A percentile compares a stretch with the other conserved stretches of the same genome.
Conservation (phyloP, 805 yeast genomes). For the Hanseniaspora occidentalis region DNA sequence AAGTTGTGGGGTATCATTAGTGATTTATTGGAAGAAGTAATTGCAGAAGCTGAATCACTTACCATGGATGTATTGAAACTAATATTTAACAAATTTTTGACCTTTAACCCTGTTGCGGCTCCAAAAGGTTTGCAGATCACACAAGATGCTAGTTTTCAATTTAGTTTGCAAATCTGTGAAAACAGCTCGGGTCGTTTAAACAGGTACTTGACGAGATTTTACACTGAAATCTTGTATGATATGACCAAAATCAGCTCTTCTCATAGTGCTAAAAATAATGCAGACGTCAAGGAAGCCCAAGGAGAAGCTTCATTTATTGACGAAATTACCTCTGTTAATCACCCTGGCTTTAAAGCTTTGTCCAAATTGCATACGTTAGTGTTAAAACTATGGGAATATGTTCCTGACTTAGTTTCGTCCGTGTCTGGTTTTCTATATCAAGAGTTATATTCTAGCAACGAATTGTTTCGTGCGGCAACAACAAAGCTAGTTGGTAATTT, state of each 20-base stretch:
- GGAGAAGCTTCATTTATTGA: constrained; percentile 9
- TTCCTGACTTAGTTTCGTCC: constrained; percentile 62
- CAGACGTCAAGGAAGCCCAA: constrained; percentile 15
- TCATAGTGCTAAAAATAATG: too few species aligned
- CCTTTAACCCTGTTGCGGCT: constrained; percentile 18
- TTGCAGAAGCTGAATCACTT: constrained; percentile 56
- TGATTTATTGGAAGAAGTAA: constrained; percentile 62
- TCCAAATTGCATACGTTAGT: constrained; percentile 51
- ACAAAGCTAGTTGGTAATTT: constrained; percentile 64
- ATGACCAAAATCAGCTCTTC: constrained; percentile 20
- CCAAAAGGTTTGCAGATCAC: constrained; percentile 20
- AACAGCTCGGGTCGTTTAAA: constrained; percentile 62
- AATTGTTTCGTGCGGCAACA: constrained; percentile 49
- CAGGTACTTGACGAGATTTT: constrained; percentile 63
- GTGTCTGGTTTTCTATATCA: constrained; percentile 72
- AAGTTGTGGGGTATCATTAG: constrained; percentile 49
- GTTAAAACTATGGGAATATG: constrained; percentile 60
- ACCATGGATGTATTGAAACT: constrained; percentile 49
- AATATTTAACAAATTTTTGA: constrained; percentile 51
- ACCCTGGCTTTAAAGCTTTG: constrained; percentile 28
- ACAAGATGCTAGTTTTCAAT: constrained; percentile 46
- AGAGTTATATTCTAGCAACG: constrained; percentile 63
- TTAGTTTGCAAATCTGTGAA: constrained; percentile 57
- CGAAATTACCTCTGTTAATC: constrained; percentile 7
- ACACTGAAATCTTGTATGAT: constrained; percentile 62